A percentile compares a stretch with the other conserved stretches of the same genome.
Conservation (phyloP, 1,284 basidiomycete species). For the Agroathelia rolfsii region DNA sequence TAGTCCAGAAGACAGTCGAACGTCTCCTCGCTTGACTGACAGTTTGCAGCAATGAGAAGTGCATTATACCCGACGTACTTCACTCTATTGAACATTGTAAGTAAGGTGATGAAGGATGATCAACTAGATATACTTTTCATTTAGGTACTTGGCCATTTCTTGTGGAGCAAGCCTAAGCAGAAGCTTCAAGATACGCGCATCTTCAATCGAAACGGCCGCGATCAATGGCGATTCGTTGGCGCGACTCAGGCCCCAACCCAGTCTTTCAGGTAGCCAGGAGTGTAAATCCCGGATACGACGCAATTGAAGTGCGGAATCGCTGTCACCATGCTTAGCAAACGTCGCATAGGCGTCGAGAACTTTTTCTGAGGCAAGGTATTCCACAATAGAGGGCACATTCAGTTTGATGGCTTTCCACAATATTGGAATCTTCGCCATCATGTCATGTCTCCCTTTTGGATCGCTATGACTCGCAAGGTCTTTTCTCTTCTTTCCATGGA, state of each 20-base stretch:
- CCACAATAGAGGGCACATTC: constrained; percentile 27
- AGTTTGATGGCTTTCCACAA: constrained; percentile 33
- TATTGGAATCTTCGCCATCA: too few species aligned
- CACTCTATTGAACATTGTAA: too few species aligned
- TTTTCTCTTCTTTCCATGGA: constrained; percentile 48
- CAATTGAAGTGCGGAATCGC: constrained; percentile 28
- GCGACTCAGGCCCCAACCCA: constrained; percentile 36
- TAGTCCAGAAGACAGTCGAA: constrained; percentile 41
- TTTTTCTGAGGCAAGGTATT: constrained; percentile 32
- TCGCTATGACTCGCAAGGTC: constrained; percentile 39
- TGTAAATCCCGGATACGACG: constrained; percentile 27
- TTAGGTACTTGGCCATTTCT: constrained; percentile 28
- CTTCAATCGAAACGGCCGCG: constrained; percentile 27
- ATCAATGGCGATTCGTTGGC: constrained; percentile 41
- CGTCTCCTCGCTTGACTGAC: constrained; percentile 18
- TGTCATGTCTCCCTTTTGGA: constrained; percentile 31
- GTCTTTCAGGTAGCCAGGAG: constrained; percentile 29
- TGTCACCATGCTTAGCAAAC: constrained; percentile 33
- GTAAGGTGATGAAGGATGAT: too few species aligned
- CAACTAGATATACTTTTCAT: constrained; percentile 25
- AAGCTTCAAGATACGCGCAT: constrained; percentile 29
- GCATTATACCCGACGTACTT: constrained; percentile 36
- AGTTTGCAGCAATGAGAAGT: constrained; percentile 31
- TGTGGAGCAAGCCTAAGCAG: constrained; percentile 30
- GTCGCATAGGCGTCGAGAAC: constrained; percentile 27